phyloP scores from a whole-genome alignment of 805 yeast species.

The Ogataea siamensis region DNA sequence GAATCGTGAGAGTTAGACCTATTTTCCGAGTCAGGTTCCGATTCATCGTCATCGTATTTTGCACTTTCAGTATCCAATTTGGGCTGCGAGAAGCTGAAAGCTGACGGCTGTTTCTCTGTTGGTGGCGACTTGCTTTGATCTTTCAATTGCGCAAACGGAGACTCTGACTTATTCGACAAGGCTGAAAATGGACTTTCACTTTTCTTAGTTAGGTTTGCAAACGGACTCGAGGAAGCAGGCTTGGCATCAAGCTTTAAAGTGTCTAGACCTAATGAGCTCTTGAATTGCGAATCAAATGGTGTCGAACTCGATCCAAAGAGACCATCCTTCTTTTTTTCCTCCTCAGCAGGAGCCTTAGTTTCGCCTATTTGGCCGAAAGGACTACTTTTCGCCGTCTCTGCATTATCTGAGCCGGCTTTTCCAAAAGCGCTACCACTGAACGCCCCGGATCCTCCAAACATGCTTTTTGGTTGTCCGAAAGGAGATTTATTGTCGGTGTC shows the following conservation, averaged over 20 bases:
- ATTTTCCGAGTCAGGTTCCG: too few relatives aligned
- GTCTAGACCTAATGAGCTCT: slow-evolving; percentile 6
- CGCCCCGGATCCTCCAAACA: slow-evolving; percentile 1
- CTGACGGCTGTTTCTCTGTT: not conserved
- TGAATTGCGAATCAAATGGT: slow-evolving; percentile 7
- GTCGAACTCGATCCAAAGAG: not conserved
- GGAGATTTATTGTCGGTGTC: not conserved
- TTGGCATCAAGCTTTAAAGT: slow-evolving; percentile 2
- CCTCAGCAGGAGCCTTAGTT: not conserved
- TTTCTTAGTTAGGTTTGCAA: not conserved
- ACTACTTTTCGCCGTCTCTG: not conserved
- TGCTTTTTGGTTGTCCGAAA: slow-evolving; percentile 1
- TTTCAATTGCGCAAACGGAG: not conserved
- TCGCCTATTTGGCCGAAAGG: not conserved
- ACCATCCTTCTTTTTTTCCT: not conserved
- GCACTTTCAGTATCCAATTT: too few relatives aligned
- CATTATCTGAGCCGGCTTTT: not conserved
- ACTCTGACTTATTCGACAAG: not conserved
- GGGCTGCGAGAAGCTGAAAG: not conserved
- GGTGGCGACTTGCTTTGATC: not conserved
- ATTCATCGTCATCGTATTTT: too few relatives aligned
- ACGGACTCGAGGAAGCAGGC: not conserved
- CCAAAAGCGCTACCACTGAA: not conserved
- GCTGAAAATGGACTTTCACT: slow-evolving; percentile 1
- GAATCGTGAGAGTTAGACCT: too few relatives aligned